Evolutionary conservation across 805 yeast genomes (phyloP), one percentile per base, ranked within the genome.

Genomic region (Schwanniomyces yamadae): DNA sequence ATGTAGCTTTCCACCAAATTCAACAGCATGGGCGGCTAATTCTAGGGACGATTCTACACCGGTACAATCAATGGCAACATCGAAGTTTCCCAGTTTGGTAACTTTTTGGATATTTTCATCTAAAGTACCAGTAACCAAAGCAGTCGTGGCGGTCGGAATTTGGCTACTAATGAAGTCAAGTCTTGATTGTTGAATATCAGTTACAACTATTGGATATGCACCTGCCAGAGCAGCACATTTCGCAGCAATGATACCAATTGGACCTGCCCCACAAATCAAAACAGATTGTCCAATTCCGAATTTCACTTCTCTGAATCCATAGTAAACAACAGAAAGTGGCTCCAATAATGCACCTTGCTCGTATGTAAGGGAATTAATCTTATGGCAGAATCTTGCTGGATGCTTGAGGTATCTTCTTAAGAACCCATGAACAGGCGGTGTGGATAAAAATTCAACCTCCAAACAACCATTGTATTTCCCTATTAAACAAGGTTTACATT

Each of bases 51-150:
- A 39, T 5, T 52, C 56, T 18, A 48, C 53, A 24, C 56, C 56
- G 7, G 54, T 39, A 12, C 52, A 49, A 33, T 52, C 56, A 20
- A 56, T 48, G 3, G 59, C 46, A 7, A 64, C 63, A 53, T 68
- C 25, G 63, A 32, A 23, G 48, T 48, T 38, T 65, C 32, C 33
- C 23, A 20, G 23, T 13, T 24, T 19, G 19, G 30, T 57, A 24
- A 66, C 59, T 26, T 57, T 61, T 17, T 43, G 25, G 11, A 73
- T 75, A 39, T 67, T 73, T 28, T 71, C 73, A 26, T 54, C 50
- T 34, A 49, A 55, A 2, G 56, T 54, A 41, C 64, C 63, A 21
- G 72, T 66, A 40, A 61, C 58, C 31, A 73, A 71, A 1, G 79
- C 66, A 28, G 29, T 16, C 9, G 61, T 54, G 34, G 75, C 65